phyloP scores from a whole-genome alignment of 1,284 basidiomycete genomes.

The Ceratobasidium papillatum region DNA sequence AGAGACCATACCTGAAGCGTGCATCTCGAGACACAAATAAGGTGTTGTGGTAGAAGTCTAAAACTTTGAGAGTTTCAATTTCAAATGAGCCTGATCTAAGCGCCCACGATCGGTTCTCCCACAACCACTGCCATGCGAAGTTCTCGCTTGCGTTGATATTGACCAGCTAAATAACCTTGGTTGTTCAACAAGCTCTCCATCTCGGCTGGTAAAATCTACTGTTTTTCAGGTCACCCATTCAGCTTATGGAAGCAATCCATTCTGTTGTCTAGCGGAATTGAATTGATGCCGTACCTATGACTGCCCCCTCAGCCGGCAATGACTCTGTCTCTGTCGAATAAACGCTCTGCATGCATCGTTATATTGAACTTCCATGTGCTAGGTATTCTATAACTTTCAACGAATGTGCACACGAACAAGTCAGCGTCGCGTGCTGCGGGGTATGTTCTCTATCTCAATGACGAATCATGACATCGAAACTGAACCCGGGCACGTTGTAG shows the following conservation, averaged over 20 bases:
- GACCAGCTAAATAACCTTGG: too few species aligned
- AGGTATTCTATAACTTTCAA: too few species aligned
- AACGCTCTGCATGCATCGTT: too few species aligned
- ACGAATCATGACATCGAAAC: conserved; percentile 27
- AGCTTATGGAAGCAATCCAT: too few species aligned
- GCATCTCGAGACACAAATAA: conserved; percentile 20
- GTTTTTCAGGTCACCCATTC: too few species aligned
- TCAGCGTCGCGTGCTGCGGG: neutral
- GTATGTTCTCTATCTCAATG: conserved; percentile 21
- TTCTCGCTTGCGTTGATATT: neutral
- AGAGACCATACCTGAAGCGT: neutral
- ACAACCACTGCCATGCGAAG: neutral
- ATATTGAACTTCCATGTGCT: too few species aligned
- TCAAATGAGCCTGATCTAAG: neutral
- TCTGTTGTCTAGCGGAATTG: too few species aligned
- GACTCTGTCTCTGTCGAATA: too few species aligned
- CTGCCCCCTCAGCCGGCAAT: too few species aligned
- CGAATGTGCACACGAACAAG: neutral
- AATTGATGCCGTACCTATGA: too few species aligned
- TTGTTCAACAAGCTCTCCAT: too few species aligned
- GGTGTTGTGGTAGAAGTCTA: conserved; percentile 12
- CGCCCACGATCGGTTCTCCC: neutral
- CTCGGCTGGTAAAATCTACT: too few species aligned
- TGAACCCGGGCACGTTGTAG: conserved; percentile 21
- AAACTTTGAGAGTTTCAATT: conserved; percentile 22